Conservation (phyloP, 768 basidiomycete genomes). For the Russula dissimulans region DNA sequence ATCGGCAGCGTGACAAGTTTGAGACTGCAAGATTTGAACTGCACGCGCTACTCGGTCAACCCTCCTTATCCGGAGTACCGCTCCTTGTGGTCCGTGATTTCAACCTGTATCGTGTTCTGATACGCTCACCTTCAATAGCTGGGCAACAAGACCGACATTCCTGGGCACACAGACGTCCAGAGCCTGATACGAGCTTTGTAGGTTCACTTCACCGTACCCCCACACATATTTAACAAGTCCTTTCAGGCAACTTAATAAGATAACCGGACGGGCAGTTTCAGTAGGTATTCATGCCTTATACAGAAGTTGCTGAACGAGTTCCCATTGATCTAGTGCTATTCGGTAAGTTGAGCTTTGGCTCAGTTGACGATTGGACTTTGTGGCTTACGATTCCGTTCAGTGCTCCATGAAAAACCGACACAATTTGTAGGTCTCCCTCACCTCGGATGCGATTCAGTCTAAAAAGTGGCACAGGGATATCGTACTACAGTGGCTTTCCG, state of each 20-base stretch:
- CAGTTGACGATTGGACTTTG: background rate
- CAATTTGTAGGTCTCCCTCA: constrained; percentile 53
- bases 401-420: constrained; percentile 96
- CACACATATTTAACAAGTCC: background rate
- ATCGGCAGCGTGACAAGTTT: constrained; percentile 62
- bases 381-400: constrained; percentile 31
- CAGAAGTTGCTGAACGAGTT: background rate
- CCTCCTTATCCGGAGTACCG: constrained; percentile 61
- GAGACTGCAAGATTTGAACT: constrained; percentile 78
- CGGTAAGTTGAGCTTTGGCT: constrained; percentile 33
- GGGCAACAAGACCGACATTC: constrained; percentile 89
- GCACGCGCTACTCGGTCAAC: constrained; percentile 65
- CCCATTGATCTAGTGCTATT: constrained; percentile 53
- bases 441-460: constrained; percentile 2
- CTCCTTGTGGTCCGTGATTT: constrained; percentile 61
- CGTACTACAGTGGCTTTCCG: constrained; percentile 79
- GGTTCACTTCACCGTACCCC: constrained; percentile 22
- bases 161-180: constrained; percentile 66
- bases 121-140: constrained; percentile 36
- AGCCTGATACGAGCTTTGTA: constrained; percentile 75
- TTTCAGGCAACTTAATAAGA: constrained; percentile 65
- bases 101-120: background rate
- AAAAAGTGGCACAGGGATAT: constrained; percentile 49
- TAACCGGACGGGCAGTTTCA: constrained; percentile 74
- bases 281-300: constrained; percentile 36